A percentile compares a stretch with the other conserved stretches of the same genome.
phyloP scores from a whole-genome alignment of 2,329 filamentous ascomycete genomes.

The Ceratocystis eucalypticola region DNA sequence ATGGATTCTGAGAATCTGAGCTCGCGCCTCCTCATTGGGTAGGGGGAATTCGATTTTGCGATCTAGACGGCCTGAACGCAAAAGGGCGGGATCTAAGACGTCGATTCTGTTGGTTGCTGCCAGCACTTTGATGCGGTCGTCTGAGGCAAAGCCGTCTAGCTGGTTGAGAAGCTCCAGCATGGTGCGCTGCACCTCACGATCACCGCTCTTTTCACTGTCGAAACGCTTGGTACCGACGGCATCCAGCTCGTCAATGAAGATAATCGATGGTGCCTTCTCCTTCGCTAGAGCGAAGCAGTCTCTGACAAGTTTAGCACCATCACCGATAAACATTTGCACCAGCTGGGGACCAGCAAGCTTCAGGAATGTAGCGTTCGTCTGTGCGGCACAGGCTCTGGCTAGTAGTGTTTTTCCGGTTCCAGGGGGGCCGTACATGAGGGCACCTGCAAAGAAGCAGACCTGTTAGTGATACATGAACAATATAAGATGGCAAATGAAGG shows the following conservation, averaged over 20 bases:
- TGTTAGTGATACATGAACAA: conserved; percentile 19
- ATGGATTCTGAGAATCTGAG: conserved; percentile 95
- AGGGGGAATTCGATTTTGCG: conserved; percentile 97
- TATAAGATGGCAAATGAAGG: background rate
- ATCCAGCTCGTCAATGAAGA: conserved; percentile 98
- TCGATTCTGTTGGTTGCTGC: conserved; percentile 91
- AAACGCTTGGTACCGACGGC: conserved; percentile 98
- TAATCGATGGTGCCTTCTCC: conserved; percentile 96
- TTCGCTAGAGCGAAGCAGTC: conserved; percentile 97
- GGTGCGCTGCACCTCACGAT: conserved; percentile 93
- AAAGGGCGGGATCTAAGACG: conserved; percentile 78
- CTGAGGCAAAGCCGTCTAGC: conserved; percentile 91
- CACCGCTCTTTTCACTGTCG: conserved; percentile 94
- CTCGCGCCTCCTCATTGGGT: conserved; percentile 92
- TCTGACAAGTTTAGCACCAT: conserved; percentile 91
- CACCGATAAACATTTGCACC: conserved; percentile 99
- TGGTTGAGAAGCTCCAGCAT: conserved; percentile 99
- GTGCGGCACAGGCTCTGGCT: conserved; percentile 88
- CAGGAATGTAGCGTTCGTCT: conserved; percentile 96
- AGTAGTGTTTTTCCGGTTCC: conserved; percentile 86
- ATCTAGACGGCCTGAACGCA: conserved; percentile 84
- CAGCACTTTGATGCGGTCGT: conserved; percentile 92
- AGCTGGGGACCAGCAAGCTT: conserved; percentile 96
- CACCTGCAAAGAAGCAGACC: conserved; percentile 45
- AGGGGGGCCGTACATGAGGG: conserved; percentile 92